These are phyloP conservation scores for Aspergillus pseudoterreus DNA, from an alignment of 2,329 filamentous ascomycete genomes.

Conservation along the genomic window DNA sequence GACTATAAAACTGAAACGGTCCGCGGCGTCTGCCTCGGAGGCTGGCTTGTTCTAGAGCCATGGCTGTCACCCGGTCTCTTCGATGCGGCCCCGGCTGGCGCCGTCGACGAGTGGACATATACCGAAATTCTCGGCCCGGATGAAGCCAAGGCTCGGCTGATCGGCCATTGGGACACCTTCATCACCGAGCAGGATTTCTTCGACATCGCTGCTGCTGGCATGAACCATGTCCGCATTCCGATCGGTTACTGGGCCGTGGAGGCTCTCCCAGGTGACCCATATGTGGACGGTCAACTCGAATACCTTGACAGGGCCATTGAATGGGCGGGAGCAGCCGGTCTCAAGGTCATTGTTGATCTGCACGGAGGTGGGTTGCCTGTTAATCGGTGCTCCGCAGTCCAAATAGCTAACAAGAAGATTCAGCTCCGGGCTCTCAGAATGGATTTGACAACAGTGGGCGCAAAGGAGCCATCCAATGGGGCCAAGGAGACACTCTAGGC, in stretches of 20 bases:
- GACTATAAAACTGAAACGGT: conserved; percentile 54
- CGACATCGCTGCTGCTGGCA: conserved; percentile 52
- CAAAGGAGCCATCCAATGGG: conserved; percentile 37
- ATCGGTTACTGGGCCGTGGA: conserved; percentile 64
- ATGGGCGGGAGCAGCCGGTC: conserved; percentile 55
- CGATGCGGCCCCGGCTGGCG: conserved; percentile 45
- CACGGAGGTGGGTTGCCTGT: conserved; percentile 55
- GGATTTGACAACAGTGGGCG: conserved; percentile 65
- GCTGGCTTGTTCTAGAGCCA: conserved; percentile 62
- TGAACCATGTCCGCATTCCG: conserved; percentile 64
- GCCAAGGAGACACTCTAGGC: conserved; percentile 31
- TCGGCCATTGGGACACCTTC: conserved; percentile 58
- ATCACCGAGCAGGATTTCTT: conserved; percentile 54
- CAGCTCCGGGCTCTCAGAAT: conserved; percentile 60
- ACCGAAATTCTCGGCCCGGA: conserved; percentile 48
- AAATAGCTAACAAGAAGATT: conserved; percentile 4
- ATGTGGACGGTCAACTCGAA: conserved; percentile 59
- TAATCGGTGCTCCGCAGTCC: not conserved
- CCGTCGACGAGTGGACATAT: conserved; percentile 58
- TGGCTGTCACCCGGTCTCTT: conserved; percentile 64
- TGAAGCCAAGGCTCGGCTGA: conserved; percentile 46
- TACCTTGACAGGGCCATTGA: conserved; percentile 55
- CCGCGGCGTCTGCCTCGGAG: conserved; percentile 63
- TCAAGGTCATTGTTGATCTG: conserved; percentile 66
- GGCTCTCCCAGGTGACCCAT: conserved; percentile 54